A percentile compares a stretch with the other conserved stretches of the same genome.
Conservation (phyloP, 1,284 basidiomycete species). For the Boletus smithii region DNA sequence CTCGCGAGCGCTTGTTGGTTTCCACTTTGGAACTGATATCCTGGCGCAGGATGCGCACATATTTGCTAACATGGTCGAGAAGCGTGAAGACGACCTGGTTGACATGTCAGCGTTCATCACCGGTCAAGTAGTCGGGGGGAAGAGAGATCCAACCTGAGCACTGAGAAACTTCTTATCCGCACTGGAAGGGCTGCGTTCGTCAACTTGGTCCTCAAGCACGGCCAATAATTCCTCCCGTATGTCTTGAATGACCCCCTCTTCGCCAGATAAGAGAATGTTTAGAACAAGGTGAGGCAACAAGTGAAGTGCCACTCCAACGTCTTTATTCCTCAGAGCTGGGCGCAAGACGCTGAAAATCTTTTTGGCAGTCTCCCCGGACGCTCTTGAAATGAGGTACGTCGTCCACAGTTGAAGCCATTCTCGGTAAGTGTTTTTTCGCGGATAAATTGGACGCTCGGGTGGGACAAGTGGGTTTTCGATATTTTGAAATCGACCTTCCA, state of each 20-base stretch:
- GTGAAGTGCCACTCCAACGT: constrained; percentile 87
- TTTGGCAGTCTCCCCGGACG: constrained; percentile 54
- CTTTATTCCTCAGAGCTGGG: constrained; percentile 80
- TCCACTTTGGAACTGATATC: constrained; percentile 50
- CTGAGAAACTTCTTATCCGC: constrained; percentile 80
- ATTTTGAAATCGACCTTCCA: constrained; percentile 69
- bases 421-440: constrained; percentile 74
- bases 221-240: constrained; percentile 78
- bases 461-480: constrained; percentile 37
- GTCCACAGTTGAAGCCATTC: constrained; percentile 97
- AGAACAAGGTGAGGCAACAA: constrained; percentile 91
- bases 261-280: constrained; percentile 80
- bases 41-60: constrained; percentile 72
- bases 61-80: constrained; percentile 93
- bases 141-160: constrained; percentile 67
- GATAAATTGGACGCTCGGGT: constrained; percentile 74
- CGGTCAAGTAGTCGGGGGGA: not conserved
- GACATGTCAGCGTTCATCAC: not conserved
- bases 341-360: constrained; percentile 81
- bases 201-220: constrained; percentile 87
- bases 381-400: constrained; percentile 73
- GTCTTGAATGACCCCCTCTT: constrained; percentile 55
- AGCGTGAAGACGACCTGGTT: constrained; percentile 86
- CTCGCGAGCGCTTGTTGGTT: constrained; percentile 45
- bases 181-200: constrained; percentile 53